A percentile compares a stretch with the other conserved stretches of the same genome.
Evolutionary conservation across 1,139 yeast genomes (phyloP).

Genomic region (Geotrichum klebahnii): DNA sequence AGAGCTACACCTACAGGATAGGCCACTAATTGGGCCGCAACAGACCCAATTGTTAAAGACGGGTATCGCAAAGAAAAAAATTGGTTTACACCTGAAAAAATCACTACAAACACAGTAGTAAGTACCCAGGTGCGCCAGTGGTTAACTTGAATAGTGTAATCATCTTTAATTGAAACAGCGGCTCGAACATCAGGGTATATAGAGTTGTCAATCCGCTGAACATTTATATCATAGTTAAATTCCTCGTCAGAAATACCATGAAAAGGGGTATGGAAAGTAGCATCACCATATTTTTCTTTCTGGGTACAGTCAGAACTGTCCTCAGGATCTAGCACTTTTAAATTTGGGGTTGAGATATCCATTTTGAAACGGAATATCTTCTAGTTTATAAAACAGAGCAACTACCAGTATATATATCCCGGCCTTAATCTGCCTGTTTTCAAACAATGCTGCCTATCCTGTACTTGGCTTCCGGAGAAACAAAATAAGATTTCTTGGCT

Average conservation of each 20-base stretch:
- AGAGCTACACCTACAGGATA: conserved; percentile 48
- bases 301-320: neutral
- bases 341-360: too few relatives aligned
- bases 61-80: conserved; percentile 51
- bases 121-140: conserved; percentile 49
- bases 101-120: conserved; percentile 30
- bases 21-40: conserved; percentile 50
- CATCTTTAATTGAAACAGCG: conserved; percentile 54
- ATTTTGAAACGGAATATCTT: too few relatives aligned
- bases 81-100: conserved; percentile 49
- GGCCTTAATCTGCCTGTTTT: too few relatives aligned
- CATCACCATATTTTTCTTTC: neutral
- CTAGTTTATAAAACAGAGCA: too few relatives aligned
- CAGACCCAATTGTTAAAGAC: conserved; percentile 44
- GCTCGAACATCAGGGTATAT: conserved; percentile 59
- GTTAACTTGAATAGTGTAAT: conserved; percentile 44
- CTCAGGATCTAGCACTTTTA: too few relatives aligned
- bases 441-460: too few relatives aligned
- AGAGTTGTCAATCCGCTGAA: conserved; percentile 37
- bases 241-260: neutral
- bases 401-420: too few relatives aligned
- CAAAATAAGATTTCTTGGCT: too few relatives aligned
- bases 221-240: neutral
- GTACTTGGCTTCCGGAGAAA: too few relatives aligned
- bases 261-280: neutral